Base-by-base conservation (phyloP, 495 filamentous ascomycete species). In the Penicillium diatomitis region DNA sequence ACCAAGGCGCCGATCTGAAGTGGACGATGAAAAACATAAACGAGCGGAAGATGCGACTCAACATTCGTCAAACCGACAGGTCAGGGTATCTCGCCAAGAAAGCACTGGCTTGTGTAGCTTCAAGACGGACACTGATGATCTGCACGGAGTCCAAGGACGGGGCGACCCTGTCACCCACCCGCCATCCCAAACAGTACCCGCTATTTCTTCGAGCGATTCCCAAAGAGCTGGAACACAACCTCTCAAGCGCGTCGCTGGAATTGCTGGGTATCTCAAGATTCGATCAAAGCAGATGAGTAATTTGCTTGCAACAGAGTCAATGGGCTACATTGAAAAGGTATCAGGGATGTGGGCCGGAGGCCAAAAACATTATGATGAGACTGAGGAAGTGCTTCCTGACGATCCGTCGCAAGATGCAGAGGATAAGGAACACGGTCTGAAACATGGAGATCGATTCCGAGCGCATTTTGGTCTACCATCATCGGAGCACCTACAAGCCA, bases 281-380 rank as follows among this genome's bases (percentile, higher is more conserved):
- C 80, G 84, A 10, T 83, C 81, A 29, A 86, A 84, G 48, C 79
- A 82, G 36, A 90, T 97, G 83, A 90, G 88, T 50, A 88, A 71
- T 48, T 73, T 96, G 29, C 62, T 98, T 27, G 89, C 94, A 32
- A 87, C 85, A 3, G 90, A 96, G 60, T 94, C 92, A 2, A 97
- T 96, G 88, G 88, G 88, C 11, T 98, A 98, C 62, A 82, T 96
- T 31, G 91, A 95, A 56, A 96, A 96, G 60, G 90, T 97, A 0
- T 96, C 90, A 4, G 92, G 89, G 35, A 97, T 97, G 87, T 94
- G 92, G 86, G 84, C 88, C 48, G 92, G 92, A 32, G 87, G 88
- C 11, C 83, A 84, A 60, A 86, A 82, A 57, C 92, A 98, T 64
- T 98, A 96, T 55, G 79, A 84, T 12, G 85, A 91, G 32, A 77